Evolutionary conservation across 2,329 filamentous ascomycete genomes (phyloP).

Genomic region (Botrytis paeoniae): DNA sequence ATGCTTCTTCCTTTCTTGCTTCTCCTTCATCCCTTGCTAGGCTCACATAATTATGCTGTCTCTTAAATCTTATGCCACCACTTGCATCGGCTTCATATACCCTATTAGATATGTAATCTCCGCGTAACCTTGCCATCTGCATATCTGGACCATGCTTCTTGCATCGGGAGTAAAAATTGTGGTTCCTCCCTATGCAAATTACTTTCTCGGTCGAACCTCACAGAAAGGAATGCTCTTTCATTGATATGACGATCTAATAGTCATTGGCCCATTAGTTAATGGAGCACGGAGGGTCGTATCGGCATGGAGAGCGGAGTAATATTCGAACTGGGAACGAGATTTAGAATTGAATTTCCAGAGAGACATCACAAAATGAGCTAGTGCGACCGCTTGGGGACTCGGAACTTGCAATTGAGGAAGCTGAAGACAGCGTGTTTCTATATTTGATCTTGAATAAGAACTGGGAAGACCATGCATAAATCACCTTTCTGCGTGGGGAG

Average conservation of each 20-base stretch:
- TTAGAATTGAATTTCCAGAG: background rate
- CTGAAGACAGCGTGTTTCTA: slow-evolving; percentile 4
- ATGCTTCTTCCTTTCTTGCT: background rate
- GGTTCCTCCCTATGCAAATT: slow-evolving; percentile 21
- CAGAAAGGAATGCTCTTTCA: slow-evolving; percentile 11
- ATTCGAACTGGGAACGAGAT: slow-evolving; percentile 7
- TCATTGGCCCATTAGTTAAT: background rate
- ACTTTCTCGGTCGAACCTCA: slow-evolving; percentile 9
- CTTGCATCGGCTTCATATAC: background rate
- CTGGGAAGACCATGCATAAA: slow-evolving; percentile 5
- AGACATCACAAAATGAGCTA: background rate
- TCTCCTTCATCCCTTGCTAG: background rate
- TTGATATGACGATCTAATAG: slow-evolving; percentile 9
- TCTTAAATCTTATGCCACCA: slow-evolving; percentile 7
- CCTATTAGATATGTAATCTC: slow-evolving; percentile 17
- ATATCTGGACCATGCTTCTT: slow-evolving; percentile 11
- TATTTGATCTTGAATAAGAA: slow-evolving; percentile 12
- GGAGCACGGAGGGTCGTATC: background rate
- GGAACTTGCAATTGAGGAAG: slow-evolving; percentile 9
- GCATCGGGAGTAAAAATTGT: slow-evolving; percentile 1
- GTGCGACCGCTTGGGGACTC: slow-evolving; percentile 16
- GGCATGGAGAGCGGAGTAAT: slow-evolving; percentile 2
- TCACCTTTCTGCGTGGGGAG: slow-evolving; percentile 3
- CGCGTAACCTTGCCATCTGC: slow-evolving; percentile 18
- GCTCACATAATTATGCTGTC: slow-evolving; percentile 9